A percentile compares a stretch with the other conserved stretches of the same genome.
Evolutionary conservation across 352 stramenopile species (phyloP).

Genomic region (Globisporangium iwayamae): DNA sequence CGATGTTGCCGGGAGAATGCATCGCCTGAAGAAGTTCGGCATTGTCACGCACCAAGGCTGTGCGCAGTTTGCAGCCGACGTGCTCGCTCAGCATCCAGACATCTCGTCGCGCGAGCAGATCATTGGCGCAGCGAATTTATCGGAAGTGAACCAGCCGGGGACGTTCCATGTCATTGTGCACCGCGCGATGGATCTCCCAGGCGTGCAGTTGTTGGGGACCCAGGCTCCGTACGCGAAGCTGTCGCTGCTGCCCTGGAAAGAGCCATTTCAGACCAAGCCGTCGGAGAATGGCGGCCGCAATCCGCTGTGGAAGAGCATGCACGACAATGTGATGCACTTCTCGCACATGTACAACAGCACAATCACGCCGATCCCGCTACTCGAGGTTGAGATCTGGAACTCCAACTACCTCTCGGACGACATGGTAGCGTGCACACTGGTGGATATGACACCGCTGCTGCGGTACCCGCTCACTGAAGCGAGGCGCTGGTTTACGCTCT

Average conservation of each 20-base stretch:
- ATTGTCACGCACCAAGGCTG: slow-evolving; percentile 74
- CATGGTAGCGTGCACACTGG: slow-evolving; percentile 66
- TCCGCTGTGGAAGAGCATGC: slow-evolving; percentile 63
- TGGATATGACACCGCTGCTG: slow-evolving; percentile 81
- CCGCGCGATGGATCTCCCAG: slow-evolving; percentile 67
- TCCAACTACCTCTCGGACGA: slow-evolving; percentile 82
- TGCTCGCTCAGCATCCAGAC: slow-evolving; percentile 52
- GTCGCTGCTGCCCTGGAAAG: slow-evolving; percentile 80
- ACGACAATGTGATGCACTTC: slow-evolving; percentile 82
- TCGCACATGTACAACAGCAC: slow-evolving; percentile 89
- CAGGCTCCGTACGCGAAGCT: slow-evolving; percentile 70
- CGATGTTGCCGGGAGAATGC: slow-evolving; percentile 53
- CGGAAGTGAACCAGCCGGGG: slow-evolving; percentile 59
- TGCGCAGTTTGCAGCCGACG: slow-evolving; percentile 69
- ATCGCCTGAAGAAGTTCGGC: slow-evolving; percentile 37
- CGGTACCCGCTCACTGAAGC: slow-evolving; percentile 65
- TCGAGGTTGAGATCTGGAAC: slow-evolving; percentile 86
- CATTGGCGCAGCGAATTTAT: slow-evolving; percentile 37
- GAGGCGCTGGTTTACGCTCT: slow-evolving; percentile 82
- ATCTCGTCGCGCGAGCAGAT: slow-evolving; percentile 57
- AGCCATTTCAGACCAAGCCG: slow-evolving; percentile 76
- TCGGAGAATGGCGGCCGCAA: slow-evolving; percentile 70
- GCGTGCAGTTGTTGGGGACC: slow-evolving; percentile 59
- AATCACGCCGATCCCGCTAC: slow-evolving; percentile 78
- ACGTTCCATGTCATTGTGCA: slow-evolving; percentile 76